Base-by-base conservation (phyloP, 768 basidiomycete species). In the Termitomyces sp. region DNA sequence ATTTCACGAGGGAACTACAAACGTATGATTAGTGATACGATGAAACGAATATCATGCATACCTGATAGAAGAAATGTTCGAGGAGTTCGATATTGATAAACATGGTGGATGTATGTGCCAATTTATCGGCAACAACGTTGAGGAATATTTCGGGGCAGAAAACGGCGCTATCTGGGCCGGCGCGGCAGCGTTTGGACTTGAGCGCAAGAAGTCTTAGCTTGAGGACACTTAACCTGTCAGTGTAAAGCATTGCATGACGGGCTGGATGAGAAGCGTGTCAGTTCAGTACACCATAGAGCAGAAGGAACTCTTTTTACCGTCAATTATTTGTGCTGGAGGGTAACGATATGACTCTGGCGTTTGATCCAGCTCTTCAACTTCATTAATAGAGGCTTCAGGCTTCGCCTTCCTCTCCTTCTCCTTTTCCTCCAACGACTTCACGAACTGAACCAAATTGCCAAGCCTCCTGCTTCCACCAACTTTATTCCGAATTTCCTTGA, bases 11-110 rank as follows among this genome's bases (percentile, higher is more conserved):
- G 96, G 77, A 99, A 98, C 90, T 97, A 58, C 8, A 12, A 19
- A 30, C 11, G 6, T 55, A 14, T 47, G 42, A 49, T 45, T 8
- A 47, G 43, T 41, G 6, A 44, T 17, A 6, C 32, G 15, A 35
- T 35, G 14, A 17, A 35, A 11, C n/a, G 11, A 6, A 12, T 21
- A 41, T 43, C 11, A 19, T 21, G 66, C 80, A 43, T 61, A 90
- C 93, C 78, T 96, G 93, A 65, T 98, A 97, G 77, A 98, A 98
- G 79, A 98, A 99, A 62, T 98, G 95, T 64, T 97, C 95, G 1
- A 98, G 81, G 10, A 99, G 77, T 68, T 99, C 97, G 56, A 99
- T 97, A 73, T 94, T 97, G 78, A 99, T 97, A 70, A 98, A 98
- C 88, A 98, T 93, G 2, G 95, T 85, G 2, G 93, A 92, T 0